Evolutionary conservation across 208 protist genomes (phyloP).

Genomic region (Acanthamoeba lugdunensis): DNA sequence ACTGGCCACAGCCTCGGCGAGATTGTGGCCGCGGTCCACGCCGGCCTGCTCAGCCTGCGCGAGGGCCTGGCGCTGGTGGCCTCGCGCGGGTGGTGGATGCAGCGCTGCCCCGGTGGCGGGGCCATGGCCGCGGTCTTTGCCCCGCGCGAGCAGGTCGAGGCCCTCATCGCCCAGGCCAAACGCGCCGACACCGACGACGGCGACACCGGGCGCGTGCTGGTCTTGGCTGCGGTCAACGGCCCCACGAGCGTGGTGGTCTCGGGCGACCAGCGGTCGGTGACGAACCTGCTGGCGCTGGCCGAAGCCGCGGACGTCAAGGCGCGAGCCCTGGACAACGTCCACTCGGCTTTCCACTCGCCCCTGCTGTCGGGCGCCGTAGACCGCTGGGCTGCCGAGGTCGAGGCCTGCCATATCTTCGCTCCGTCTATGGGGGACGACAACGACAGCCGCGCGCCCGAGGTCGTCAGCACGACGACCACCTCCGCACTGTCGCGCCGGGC

Average conservation of each 20-base stretch:
- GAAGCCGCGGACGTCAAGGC: conserved; percentile 8
- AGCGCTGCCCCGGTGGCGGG: conserved; percentile 10
- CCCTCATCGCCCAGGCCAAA: neutral
- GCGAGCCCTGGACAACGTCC: conserved; percentile 20
- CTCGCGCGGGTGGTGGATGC: conserved; percentile 58
- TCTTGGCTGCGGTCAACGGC: conserved; percentile 33
- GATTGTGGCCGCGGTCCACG: conserved; percentile 76
- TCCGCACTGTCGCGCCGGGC: neutral
- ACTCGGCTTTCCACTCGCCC: conserved; percentile 51
- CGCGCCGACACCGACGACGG: no score
- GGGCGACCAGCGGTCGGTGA: neutral
- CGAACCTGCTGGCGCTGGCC: neutral
- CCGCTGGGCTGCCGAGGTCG: conserved; percentile 5
- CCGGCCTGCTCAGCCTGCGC: conserved; percentile 79
- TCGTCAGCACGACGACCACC: conserved; percentile 22
- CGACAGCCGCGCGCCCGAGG: neutral
- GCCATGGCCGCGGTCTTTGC: conserved; percentile 57
- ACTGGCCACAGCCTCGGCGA: conserved; percentile 84
- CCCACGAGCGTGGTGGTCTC: conserved; percentile 31
- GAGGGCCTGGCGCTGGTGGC: conserved; percentile 77
- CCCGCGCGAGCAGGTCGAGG: neutral
- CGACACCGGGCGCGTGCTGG: neutral
- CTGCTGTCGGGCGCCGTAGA: conserved; percentile 23
- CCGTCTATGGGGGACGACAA: neutral
- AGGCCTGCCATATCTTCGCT: neutral